phyloP scores from a whole-genome alignment of 2,329 filamentous ascomycete genomes.

The Nigrospora oryzae region DNA sequence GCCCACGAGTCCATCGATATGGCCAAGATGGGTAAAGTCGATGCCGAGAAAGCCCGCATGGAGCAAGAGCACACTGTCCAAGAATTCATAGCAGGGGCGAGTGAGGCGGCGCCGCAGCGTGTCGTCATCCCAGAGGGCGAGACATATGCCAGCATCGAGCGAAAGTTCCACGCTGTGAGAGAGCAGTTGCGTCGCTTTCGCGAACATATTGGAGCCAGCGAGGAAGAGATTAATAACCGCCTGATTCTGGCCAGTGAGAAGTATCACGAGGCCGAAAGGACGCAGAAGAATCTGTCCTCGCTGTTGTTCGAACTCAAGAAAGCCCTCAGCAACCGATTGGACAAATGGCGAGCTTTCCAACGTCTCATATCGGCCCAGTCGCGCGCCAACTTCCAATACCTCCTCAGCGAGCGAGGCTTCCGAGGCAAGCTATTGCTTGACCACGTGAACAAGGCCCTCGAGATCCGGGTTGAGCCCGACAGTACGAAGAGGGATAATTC shows the following conservation, averaged over 20 bases:
- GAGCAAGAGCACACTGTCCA: slow-evolving; percentile 37
- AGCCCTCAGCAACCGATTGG: slow-evolving; percentile 60
- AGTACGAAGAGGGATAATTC: slow-evolving; percentile 59
- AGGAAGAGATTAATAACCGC: slow-evolving; percentile 53
- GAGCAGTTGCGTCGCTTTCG: slow-evolving; percentile 51
- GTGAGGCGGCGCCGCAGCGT: slow-evolving; percentile 40
- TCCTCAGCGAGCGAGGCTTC: slow-evolving; percentile 84
- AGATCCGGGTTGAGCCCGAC: slow-evolving; percentile 67
- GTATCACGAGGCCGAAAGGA: slow-evolving; percentile 29
- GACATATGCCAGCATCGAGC: slow-evolving; percentile 46
- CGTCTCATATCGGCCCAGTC: slow-evolving; percentile 78
- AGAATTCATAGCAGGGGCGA: slow-evolving; percentile 47
- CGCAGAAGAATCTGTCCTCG: slow-evolving; percentile 33
- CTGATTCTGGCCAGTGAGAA: slow-evolving; percentile 29
- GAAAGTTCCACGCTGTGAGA: slow-evolving; percentile 44
- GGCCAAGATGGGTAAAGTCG: slow-evolving; percentile 33
- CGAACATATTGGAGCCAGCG: slow-evolving; percentile 50
- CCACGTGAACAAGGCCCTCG: slow-evolving; percentile 64
- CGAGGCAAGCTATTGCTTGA: slow-evolving; percentile 73
- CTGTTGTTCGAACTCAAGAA: slow-evolving; percentile 37
- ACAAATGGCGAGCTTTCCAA: slow-evolving; percentile 75
- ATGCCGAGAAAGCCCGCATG: slow-evolving; percentile 37
- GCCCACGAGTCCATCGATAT: slow-evolving; percentile 43
- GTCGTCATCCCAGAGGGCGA: slow-evolving; percentile 58
- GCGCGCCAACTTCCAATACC: slow-evolving; percentile 76